A percentile compares a stretch with the other conserved stretches of the same genome.
phyloP scores from a whole-genome alignment of 257 asterid species.

The Marsdenia floribunda region DNA sequence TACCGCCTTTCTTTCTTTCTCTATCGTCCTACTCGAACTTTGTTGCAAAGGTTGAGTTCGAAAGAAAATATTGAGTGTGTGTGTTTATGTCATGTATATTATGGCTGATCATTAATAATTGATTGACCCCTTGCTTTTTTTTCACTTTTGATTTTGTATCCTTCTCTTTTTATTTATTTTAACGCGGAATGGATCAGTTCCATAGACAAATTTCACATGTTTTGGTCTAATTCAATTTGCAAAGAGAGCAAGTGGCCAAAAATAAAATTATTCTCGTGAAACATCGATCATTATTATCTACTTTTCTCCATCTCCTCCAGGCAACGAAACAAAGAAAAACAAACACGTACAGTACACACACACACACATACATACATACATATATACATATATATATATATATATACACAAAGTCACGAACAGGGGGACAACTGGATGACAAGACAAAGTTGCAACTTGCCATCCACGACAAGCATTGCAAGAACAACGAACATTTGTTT shows the following conservation, averaged over 20 bases:
- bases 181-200: background rate
- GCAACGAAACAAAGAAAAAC: background rate
- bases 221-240: background rate
- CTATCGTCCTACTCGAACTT: conserved; percentile 11
- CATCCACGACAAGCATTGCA: background rate
- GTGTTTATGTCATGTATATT: too few species aligned
- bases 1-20: background rate
- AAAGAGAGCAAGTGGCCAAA: background rate
- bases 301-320: background rate
- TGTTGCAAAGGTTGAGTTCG: too few species aligned
- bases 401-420: too few species aligned
- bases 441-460: background rate
- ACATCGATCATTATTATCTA: background rate
- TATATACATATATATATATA: too few species aligned
- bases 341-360: background rate
- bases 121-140: too few species aligned
- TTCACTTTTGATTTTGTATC: background rate
- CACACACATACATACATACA: too few species aligned
- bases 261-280: background rate
- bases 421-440: background rate
- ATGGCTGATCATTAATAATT: too few species aligned
- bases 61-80: too few species aligned
- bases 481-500: background rate
- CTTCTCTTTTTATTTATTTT: background rate
- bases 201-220: background rate